Conservation (phyloP, 345 rosid genomes). For the Pugionium cornutum region DNA sequence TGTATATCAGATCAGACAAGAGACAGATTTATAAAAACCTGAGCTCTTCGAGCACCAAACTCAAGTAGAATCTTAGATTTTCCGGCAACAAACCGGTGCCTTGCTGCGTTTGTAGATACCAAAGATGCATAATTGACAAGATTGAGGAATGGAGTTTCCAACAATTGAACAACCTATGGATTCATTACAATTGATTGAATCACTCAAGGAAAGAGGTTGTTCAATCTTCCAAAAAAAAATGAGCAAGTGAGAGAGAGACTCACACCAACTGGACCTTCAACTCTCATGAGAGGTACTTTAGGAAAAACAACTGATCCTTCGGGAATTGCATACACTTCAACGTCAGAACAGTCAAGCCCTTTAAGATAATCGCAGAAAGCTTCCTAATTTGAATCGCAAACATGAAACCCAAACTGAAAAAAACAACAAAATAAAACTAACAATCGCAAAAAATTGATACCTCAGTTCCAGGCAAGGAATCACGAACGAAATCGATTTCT, state of each 20-base stretch:
- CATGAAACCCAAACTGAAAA: background rate
- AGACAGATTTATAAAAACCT: conserved; percentile 48
- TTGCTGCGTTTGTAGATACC: conserved; percentile 91
- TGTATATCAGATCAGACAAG: background rate
- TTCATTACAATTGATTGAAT: background rate
- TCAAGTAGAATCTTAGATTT: conserved; percentile 75
- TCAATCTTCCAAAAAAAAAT: background rate
- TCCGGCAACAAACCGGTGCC: conserved; percentile 92
- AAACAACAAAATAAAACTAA: conserved; percentile 5
- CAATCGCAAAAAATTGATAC: conserved; percentile 35
- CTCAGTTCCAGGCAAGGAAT: conserved; percentile 73
- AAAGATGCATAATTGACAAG: conserved; percentile 85
- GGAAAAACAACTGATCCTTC: too few species aligned
- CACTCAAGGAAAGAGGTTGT: conserved; percentile 1
- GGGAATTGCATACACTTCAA: too few species aligned
- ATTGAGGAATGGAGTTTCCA: conserved; percentile 88
- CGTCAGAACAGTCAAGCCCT: conserved; percentile 78
- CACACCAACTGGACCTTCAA: conserved; percentile 95
- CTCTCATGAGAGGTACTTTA: conserved; percentile 62
- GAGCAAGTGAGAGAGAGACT: conserved; percentile 37
- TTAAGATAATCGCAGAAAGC: conserved; percentile 71
- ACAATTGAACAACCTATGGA: conserved; percentile 78
- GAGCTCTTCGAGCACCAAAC: conserved; percentile 35
- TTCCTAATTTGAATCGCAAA: conserved; percentile 28
- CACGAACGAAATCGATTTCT: conserved; percentile 66